These are phyloP conservation scores for Glarea lozoyensis DNA, from an alignment of 495 filamentous ascomycete genomes.

Conservation along the genomic window DNA sequence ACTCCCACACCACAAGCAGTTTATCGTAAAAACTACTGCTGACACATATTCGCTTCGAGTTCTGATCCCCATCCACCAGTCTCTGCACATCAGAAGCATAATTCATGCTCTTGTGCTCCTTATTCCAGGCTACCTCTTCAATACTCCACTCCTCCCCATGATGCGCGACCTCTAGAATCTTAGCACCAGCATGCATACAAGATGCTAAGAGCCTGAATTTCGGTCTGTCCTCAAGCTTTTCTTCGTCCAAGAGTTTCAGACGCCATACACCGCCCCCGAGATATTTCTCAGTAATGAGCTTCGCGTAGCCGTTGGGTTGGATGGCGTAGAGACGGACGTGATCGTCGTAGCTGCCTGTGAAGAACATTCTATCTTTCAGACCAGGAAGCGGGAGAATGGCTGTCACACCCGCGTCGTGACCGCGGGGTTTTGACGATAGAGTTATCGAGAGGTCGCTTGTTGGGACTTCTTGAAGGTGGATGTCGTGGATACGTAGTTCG, in stretches of 20 bases:
- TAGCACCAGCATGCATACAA: constrained; percentile 85
- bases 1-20: constrained; percentile 69
- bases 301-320: constrained; percentile 22
- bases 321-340: constrained; percentile 52
- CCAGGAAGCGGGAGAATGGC: constrained; percentile 62
- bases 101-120: constrained; percentile 91
- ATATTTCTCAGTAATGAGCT: constrained; percentile 49
- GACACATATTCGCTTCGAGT: constrained; percentile 35
- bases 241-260: constrained; percentile 48
- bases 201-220: constrained; percentile 62
- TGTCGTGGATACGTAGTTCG: constrained; percentile 25
- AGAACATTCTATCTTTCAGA: constrained; percentile 34
- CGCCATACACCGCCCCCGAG: constrained; percentile 89
- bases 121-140: constrained; percentile 62
- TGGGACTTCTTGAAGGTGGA: constrained; percentile 3
- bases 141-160: constrained; percentile 45
- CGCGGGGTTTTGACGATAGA: constrained; percentile 25
- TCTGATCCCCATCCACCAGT: constrained; percentile 1
- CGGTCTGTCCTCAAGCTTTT: constrained; percentile 6
- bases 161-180: constrained; percentile 49
- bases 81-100: constrained; percentile 76
- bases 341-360: constrained; percentile 95
- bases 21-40: constrained; percentile 90
- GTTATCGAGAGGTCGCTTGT: not conserved
- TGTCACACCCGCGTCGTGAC: constrained; percentile 79